Evolutionary conservation across 768 basidiomycete species (phyloP).

Genomic region (Neoboletus subvelutipes): DNA sequence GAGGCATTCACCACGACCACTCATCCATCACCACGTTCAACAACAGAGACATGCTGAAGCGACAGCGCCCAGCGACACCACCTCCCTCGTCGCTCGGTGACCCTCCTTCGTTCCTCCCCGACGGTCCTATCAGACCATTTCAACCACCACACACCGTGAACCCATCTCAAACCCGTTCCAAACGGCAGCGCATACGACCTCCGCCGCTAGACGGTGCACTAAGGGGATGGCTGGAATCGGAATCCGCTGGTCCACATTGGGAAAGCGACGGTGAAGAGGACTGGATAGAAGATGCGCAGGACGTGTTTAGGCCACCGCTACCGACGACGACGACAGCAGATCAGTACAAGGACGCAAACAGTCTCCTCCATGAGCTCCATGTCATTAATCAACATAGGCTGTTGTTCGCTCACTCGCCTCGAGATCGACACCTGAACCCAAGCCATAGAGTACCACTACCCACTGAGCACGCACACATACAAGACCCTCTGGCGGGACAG

Average conservation of each 20-base stretch:
- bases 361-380: slow-evolving; percentile 68
- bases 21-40: slow-evolving; percentile 3
- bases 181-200: slow-evolving; percentile 54
- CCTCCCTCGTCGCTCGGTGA: slow-evolving; percentile 34
- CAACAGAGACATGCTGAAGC: slow-evolving; percentile 48
- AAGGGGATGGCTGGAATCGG: slow-evolving; percentile 42
- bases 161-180: slow-evolving; percentile 35
- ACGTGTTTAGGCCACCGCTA: slow-evolving; percentile 28
- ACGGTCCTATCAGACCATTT: slow-evolving; percentile 11
- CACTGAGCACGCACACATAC: background rate
- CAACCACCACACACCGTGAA: slow-evolving; percentile 11
- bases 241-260: slow-evolving; percentile 9
- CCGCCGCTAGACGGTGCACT: slow-evolving; percentile 53
- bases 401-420: slow-evolving; percentile 33
- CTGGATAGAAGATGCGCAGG: slow-evolving; percentile 34
- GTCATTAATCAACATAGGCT: slow-evolving; percentile 64
- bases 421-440: slow-evolving; percentile 8
- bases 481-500: slow-evolving; percentile 2
- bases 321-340: slow-evolving; percentile 17
- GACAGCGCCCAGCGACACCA: slow-evolving; percentile 49
- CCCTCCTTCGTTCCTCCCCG: slow-evolving; percentile 22
- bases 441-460: background rate
- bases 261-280: slow-evolving; percentile 34
- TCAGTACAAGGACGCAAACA: slow-evolving; percentile 62
- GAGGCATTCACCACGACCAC: background rate